Percentiles rank a stretch among this genome's conserved stretches.
phyloP scores from a whole-genome alignment of 257 asterid genomes.

The Scutellaria baicalensis region DNA sequence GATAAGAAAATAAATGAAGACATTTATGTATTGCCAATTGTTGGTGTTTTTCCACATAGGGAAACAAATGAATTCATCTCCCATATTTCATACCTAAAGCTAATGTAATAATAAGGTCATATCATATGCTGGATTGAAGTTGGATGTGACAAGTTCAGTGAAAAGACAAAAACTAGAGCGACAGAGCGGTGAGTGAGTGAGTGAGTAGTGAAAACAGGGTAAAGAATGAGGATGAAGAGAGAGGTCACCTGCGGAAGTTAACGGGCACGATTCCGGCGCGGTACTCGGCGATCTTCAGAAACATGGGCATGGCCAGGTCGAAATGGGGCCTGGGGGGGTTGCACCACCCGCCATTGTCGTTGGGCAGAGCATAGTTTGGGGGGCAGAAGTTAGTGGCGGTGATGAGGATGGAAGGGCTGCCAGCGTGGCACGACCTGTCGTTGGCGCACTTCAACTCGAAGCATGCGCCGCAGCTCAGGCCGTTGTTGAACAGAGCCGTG shows the following conservation, averaged over 20 bases:
- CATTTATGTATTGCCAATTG: too few relatives aligned
- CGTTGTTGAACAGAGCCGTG: constrained; percentile 78
- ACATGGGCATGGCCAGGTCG: constrained; percentile 98
- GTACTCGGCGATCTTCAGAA: constrained; percentile 77
- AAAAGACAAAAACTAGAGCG: too few relatives aligned
- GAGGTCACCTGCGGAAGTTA: constrained; percentile 49
- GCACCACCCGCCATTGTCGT: constrained; percentile 92
- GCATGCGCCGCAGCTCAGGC: constrained; percentile 76
- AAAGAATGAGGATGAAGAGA: not conserved
- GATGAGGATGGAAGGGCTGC: constrained; percentile 67
- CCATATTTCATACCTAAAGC: too few relatives aligned
- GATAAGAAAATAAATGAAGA: too few relatives aligned
- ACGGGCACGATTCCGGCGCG: constrained; percentile 94
- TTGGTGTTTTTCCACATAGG: too few relatives aligned
- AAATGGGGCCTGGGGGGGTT: constrained; percentile 85
- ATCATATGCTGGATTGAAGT: too few relatives aligned
- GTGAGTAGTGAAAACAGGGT: not conserved
- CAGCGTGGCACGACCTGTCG: constrained; percentile 65
- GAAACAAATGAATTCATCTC: too few relatives aligned
- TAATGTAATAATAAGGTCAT: too few relatives aligned
- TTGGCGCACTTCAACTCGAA: constrained; percentile 64
- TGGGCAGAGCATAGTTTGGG: constrained; percentile 67
- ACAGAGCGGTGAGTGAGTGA: not conserved
- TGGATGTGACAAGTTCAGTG: too few relatives aligned
- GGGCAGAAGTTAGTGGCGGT: constrained; percentile 93